Evolutionary conservation across 768 basidiomycete genomes (phyloP).

Genomic region (Lepiota venenata): DNA sequence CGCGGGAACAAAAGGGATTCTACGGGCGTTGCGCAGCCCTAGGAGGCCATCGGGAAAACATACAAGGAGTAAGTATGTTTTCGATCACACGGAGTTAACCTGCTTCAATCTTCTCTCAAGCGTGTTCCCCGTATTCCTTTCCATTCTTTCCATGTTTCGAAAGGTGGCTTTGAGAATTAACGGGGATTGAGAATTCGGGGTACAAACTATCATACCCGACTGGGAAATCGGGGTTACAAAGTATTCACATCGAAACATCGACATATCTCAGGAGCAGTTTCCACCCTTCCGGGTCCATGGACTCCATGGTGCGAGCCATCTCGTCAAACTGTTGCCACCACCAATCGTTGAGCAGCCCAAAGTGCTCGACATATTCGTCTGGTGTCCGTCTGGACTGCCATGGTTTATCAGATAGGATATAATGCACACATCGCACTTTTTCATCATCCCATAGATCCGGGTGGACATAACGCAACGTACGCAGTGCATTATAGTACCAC

Average conservation of each 20-base stretch:
- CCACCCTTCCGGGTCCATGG: conserved; percentile 44
- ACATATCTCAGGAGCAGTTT: conserved; percentile 50
- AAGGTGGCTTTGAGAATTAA: no score
- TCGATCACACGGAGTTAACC: neutral
- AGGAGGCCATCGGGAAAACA: neutral
- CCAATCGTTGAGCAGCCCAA: conserved; percentile 59
- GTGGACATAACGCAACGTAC: conserved; percentile 78
- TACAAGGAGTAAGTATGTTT: neutral
- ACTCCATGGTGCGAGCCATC: conserved; percentile 40
- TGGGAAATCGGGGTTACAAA: conserved; percentile 9
- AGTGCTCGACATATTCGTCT: conserved; percentile 32
- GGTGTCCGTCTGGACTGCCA: conserved; percentile 59
- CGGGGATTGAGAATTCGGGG: neutral
- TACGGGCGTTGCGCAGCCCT: no score
- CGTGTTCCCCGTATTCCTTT: no score
- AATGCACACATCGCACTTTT: conserved; percentile 84
- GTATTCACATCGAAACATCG: conserved; percentile 22
- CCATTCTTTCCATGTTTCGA: no score
- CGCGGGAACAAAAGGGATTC: no score
- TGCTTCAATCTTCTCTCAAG: neutral
- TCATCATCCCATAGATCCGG: conserved; percentile 77
- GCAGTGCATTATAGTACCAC: conserved; percentile 92
- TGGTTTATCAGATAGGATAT: conserved; percentile 84
- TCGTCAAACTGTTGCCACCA: conserved; percentile 76
- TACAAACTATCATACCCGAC: neutral